Base-by-base conservation (phyloP, 495 filamentous ascomycete species). In the Jackrogersella minutella region DNA sequence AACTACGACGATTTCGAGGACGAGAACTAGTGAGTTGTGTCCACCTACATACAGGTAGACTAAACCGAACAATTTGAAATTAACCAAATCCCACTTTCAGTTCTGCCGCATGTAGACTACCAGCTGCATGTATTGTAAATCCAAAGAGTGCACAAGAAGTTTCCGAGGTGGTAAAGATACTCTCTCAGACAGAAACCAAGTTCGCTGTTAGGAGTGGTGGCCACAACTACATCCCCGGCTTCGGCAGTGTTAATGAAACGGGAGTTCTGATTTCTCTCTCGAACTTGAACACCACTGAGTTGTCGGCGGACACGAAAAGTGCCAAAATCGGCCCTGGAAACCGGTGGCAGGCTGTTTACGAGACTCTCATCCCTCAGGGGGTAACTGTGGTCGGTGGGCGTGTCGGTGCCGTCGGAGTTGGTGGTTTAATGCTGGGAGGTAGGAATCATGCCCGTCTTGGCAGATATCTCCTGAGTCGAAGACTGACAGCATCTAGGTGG, bases 211-310 rank as follows among this genome's bases (percentile, higher is more conserved):
- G 81, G 43, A 79, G 80, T 13, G 82, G 82, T 19, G 81, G 81
- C 28, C 84, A 87, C 74, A 75, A 76, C 21, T 72, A 76, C 14
- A 81, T 79, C 54, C 74, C 74, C 4, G 82, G 82, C 13, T 82
- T 78, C 10, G 73, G 79, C 5, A 85, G 83, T 64, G 79, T 86
- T 37, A 53, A 79, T n/a, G 71, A 72, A 30, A 49, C 59, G 24
- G 85, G 85, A n/a, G 68, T 86, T n/a, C 80, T 84, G 2, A 75
- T 87, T 63, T 84, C 86, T 51, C 75, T 86, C 16, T 62, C 66
- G 26, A 64, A 52, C 0, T 56, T 86, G 7, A 77, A 83, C 39
- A 68, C 75, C 14, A 75, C 84, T 40, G 74, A 64, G 5, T 62
- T 82, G 2, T 78, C 80, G 11, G 71, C 66, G 7, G 80, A 86